These are phyloP conservation scores for Naganishia albida DNA, from an alignment of 1,284 basidiomycete species.

Conservation along the genomic window DNA sequence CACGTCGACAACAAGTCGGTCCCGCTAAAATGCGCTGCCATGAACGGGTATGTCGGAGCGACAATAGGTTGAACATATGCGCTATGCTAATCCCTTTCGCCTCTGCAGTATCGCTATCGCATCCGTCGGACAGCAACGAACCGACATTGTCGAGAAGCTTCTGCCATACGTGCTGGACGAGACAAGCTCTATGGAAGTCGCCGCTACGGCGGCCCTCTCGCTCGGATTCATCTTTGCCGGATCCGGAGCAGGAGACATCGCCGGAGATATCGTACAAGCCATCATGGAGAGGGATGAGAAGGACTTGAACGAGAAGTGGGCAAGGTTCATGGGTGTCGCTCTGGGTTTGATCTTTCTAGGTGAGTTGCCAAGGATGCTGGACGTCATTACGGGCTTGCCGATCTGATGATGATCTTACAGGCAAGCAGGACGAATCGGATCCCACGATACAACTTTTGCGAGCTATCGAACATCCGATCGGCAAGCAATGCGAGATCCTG, in stretches of 20 bases:
- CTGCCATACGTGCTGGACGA: conserved; percentile 83
- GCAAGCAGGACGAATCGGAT: conserved; percentile 86
- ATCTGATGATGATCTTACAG: conserved; percentile 54
- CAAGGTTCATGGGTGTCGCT: conserved; percentile 84
- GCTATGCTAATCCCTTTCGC: conserved; percentile 10
- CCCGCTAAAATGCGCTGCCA: conserved; percentile 80
- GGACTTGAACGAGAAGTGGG: conserved; percentile 87
- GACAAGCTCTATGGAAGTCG: conserved; percentile 81
- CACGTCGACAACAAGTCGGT: conserved; percentile 87
- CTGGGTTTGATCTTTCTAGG: conserved; percentile 90
- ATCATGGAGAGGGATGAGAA: conserved; percentile 79
- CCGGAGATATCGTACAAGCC: conserved; percentile 84
- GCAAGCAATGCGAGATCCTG: conserved; percentile 86
- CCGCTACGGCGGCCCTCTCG: conserved; percentile 79
- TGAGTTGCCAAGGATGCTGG: conserved; percentile 50
- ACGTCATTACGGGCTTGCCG: not conserved
- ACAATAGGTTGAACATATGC: too few relatives aligned
- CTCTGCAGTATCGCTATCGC: conserved; percentile 74
- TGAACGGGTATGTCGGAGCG: conserved; percentile 61
- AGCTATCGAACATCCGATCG: conserved; percentile 89
- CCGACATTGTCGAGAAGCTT: conserved; percentile 77
- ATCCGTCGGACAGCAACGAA: conserved; percentile 87
- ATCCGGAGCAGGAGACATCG: conserved; percentile 90
- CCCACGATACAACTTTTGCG: conserved; percentile 94
- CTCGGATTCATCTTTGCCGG: conserved; percentile 96